Base-by-base conservation (phyloP, 371 early-diverging fungal genomes). In the Lichtheimia ramosa region DNA sequence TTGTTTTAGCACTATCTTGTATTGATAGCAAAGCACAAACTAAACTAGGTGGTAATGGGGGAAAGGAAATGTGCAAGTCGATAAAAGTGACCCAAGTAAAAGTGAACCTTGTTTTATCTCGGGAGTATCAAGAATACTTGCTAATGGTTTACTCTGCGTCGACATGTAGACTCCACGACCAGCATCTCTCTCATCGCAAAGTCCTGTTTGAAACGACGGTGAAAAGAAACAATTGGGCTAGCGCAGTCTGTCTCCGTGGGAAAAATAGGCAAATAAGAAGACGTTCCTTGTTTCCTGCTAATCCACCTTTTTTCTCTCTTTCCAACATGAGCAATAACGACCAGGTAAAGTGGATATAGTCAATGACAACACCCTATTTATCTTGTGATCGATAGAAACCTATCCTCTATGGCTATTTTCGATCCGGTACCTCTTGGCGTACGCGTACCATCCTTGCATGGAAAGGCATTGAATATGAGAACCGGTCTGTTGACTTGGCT, bases 381-480 rank as follows among this genome's bases (percentile, higher is more conserved):
- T 34, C 7, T 27, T 7, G 27, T 5, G 6, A 27, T 7, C 4
- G 16, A 39, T 34, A 59, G 49, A 56, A 54, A 46, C 87, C 89
- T 8, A 63, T 83, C 3, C 75, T 95, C 4, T 93, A 92, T 74
- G 70, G 82, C 5, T 92, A 89, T 77, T 94, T 81, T 74, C 84
- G 91, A 25, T 90, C 91, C 25, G 85, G 87, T 6, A 87, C 89
- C 54, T 83, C 91, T 2, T 92, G 87, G 75, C 85, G 96, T 62
- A 89, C 94, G 25, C 77, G 94, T 41, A 83, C 89, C 51, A 89
- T 87, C 16, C 73, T 95, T 24, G 77, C 80, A 62, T 83, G 77
- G 81, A 95, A 95, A 66, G 83, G 80, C 23, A 83, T 96, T 42
- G 74, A 77, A 5, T 92, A 90, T 68, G 87, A 91, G 34, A 34